Percentiles rank a stretch among this genome's conserved stretches.
Conservation (phyloP, 1,284 basidiomycete species). For the Tylopilus orsonianus region DNA sequence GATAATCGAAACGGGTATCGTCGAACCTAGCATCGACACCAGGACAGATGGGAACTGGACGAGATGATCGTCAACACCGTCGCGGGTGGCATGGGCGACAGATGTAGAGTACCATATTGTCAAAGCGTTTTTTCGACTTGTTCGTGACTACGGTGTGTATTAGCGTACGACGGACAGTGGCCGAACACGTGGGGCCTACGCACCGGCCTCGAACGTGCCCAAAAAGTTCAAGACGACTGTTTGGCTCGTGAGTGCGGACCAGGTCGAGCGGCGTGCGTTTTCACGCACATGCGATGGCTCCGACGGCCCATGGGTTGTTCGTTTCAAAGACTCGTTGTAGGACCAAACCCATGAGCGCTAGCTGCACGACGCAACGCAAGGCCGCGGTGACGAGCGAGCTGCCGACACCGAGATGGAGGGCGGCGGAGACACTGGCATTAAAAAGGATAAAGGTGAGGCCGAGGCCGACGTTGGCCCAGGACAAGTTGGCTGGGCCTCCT, state of each 20-base stretch:
- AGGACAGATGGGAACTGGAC: conserved; percentile 69
- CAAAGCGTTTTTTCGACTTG: conserved; percentile 73
- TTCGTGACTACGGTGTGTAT: conserved; percentile 48
- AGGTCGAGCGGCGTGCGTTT: background rate
- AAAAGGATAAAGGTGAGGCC: conserved; percentile 73
- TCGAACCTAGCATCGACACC: conserved; percentile 68
- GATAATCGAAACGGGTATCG: conserved; percentile 78
- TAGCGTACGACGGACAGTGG: background rate
- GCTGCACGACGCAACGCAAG: conserved; percentile 72
- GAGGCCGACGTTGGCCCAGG: conserved; percentile 71
- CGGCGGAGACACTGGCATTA: conserved; percentile 59
- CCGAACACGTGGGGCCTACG: conserved; percentile 13
- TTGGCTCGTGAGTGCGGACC: background rate
- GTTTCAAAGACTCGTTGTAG: conserved; percentile 75
- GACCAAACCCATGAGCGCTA: conserved; percentile 68
- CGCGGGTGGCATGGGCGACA: background rate
- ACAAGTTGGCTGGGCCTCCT: conserved; percentile 36
- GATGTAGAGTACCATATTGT: conserved; percentile 59
- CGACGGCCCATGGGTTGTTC: conserved; percentile 71
- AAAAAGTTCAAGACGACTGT: conserved; percentile 69
- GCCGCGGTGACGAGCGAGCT: conserved; percentile 68
- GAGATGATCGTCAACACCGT: background rate
- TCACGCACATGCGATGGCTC: conserved; percentile 64
- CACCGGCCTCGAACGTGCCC: conserved; percentile 69
- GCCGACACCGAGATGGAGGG: conserved; percentile 69